Base-by-base conservation (phyloP, 176 grass and related monocot genomes). In the Carex myosuroides region DNA sequence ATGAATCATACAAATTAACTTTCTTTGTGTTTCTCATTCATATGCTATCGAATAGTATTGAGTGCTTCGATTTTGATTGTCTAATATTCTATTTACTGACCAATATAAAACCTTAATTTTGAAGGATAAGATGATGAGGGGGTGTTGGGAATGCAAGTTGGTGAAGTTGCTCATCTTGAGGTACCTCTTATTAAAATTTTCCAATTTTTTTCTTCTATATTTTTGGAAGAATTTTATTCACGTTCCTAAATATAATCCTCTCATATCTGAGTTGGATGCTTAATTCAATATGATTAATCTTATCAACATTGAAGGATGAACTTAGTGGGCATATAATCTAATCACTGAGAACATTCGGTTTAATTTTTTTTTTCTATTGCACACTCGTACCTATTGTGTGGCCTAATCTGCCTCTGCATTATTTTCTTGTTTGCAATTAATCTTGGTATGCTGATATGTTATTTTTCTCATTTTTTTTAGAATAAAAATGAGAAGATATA, bases 111-210 rank as follows among this genome's bases (percentile, higher is more conserved):
- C 0, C 0, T 82, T 39, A 75, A 74, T 30, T 54, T 76, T 55
- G 20, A 50, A 98, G 96, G 96, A 89, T 98, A 91, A 93, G 96
- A 98, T 48, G 93, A 95, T 78, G 92, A 93, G 84, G 96, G 96
- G 84, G 96, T 98, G 88, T 62, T 98, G 91, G 82, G 56, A 60
- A 98, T 98, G 96, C 88, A 98, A 85, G 13, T 98, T 32, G 96
- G 91, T 64, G 96, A 98, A 89, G 70, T 79, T 86, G 96, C 91
- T 88, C 93, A 85, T 70, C 86, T 98, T 63, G 85, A 86, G 91
- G 96, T 98, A 91, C 8, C 83, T 13, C 33, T 67, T 2, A 0
- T 52, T 74, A 24, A 5, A 29, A 7, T 76, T 53, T 11, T 30
- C 5, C 18, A 75, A 24, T 54, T 2, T 26, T 30, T 4, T 0